These are phyloP conservation scores for Rhodocollybia butyracea DNA, from an alignment of 768 basidiomycete species.

Conservation along the genomic window DNA sequence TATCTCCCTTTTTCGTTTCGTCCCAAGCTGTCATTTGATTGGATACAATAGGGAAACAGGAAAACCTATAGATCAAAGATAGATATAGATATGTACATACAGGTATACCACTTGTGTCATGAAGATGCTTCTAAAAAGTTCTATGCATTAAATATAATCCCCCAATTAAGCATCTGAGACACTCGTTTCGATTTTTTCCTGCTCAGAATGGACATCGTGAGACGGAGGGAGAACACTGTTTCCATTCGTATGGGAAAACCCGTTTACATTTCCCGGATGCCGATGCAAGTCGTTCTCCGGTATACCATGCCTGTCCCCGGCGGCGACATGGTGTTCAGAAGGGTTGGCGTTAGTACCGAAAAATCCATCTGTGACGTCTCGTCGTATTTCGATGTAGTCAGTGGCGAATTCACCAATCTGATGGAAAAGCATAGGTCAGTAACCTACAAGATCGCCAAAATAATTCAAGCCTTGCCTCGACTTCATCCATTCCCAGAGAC, in stretches of 20 bases:
- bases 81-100: too few species aligned
- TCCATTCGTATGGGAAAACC: background rate
- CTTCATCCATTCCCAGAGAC: conserved; percentile 64
- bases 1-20: too few species aligned
- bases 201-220: too few species aligned
- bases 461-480: conserved; percentile 46
- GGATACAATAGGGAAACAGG: too few species aligned
- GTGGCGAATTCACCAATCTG: conserved; percentile 70
- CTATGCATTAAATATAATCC: too few species aligned
- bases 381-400: conserved; percentile 67
- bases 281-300: conserved; percentile 20
- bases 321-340: conserved; percentile 19
- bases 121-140: too few species aligned
- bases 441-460: background rate
- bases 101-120: too few species aligned
- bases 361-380: conserved; percentile 58
- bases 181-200: too few species aligned
- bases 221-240: too few species aligned
- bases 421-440: background rate
- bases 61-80: too few species aligned
- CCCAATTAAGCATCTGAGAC: too few species aligned
- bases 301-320: conserved; percentile 38
- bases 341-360: conserved; percentile 21
- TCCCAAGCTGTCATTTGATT: too few species aligned
- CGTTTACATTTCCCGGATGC: background rate